Evolutionary conservation across 2,329 filamentous ascomycete species (phyloP).

Genomic region (Ophiocordyceps camponoti-leonardi): DNA sequence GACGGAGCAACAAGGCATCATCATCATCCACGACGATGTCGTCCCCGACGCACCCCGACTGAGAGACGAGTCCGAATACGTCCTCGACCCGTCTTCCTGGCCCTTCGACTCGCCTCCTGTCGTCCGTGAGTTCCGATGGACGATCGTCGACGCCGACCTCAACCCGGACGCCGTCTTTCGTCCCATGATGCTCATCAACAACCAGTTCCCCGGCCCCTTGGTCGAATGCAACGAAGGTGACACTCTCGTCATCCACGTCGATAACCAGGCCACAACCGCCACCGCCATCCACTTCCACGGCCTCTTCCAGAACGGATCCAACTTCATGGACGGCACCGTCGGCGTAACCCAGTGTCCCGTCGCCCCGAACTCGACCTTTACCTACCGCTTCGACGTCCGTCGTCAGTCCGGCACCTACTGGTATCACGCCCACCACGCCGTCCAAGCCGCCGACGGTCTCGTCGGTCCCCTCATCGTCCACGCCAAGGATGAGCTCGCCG

Average conservation of each 20-base stretch:
- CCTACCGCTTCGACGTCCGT: conserved; percentile 49
- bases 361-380: conserved; percentile 41
- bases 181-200: conserved; percentile 54
- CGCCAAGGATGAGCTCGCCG: conserved; percentile 24
- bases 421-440: conserved; percentile 51
- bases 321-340: conserved; percentile 55
- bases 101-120: conserved; percentile 29
- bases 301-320: conserved; percentile 60
- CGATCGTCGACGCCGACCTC: conserved; percentile 35
- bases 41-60: conserved; percentile 8
- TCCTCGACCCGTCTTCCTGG: conserved; percentile 36
- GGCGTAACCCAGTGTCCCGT: conserved; percentile 53
- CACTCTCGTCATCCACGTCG: conserved; percentile 48
- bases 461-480: conserved; percentile 52
- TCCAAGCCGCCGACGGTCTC: conserved; percentile 51
- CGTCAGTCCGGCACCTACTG: conserved; percentile 30
- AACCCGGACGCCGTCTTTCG: conserved; percentile 43
- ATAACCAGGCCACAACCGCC: conserved; percentile 49
- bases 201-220: conserved; percentile 55
- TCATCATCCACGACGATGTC: conserved; percentile 9
- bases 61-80: conserved; percentile 29
- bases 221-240: conserved; percentile 62
- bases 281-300: conserved; percentile 64
- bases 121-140: conserved; percentile 42
- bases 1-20: not conserved